A percentile compares a stretch with the other conserved stretches of the same genome.
These are phyloP conservation scores for Ascocoryne sarcoides DNA, from an alignment of 2,329 filamentous ascomycete genomes.

Conservation along the genomic window DNA sequence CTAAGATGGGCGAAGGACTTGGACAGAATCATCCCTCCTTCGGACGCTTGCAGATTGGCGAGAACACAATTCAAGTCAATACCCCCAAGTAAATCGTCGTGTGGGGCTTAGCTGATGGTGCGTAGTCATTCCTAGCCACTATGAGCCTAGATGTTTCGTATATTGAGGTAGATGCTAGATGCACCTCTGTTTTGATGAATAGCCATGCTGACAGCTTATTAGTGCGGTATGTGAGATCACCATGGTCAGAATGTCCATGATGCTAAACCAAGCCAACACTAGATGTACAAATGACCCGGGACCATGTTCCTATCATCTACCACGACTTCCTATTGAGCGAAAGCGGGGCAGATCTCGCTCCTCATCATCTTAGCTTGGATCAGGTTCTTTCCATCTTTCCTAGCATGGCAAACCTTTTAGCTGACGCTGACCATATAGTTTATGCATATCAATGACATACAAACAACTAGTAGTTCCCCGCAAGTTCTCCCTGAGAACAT, in stretches of 20 bases:
- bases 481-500: neutral
- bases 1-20: slow-evolving; percentile 3
- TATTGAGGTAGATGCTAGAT: slow-evolving; percentile 10
- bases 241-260: neutral
- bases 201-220: neutral
- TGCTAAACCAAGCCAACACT: neutral
- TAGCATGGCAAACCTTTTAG: neutral
- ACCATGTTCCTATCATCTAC: slow-evolving; percentile 12
- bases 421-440: slow-evolving; percentile 3
- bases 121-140: slow-evolving; percentile 8
- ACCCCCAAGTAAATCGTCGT: neutral
- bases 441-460: slow-evolving; percentile 10
- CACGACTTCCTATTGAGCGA: slow-evolving; percentile 12
- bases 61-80: slow-evolving; percentile 9
- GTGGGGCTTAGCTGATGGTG: neutral
- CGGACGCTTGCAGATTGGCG: slow-evolving; percentile 7
- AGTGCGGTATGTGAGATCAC: slow-evolving; percentile 7
- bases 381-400: slow-evolving; percentile 4
- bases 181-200: neutral
- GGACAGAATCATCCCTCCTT: slow-evolving; percentile 6
- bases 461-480: slow-evolving; percentile 1
- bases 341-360: slow-evolving; percentile 8
- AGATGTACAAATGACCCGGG: slow-evolving; percentile 12
- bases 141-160: slow-evolving; percentile 5
- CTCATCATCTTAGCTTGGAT: slow-evolving; percentile 9